A percentile compares a stretch with the other conserved stretches of the same genome.
Evolutionary conservation across 192 early-diverging fungal genomes (phyloP).

Genomic region (Backusella circina): DNA sequence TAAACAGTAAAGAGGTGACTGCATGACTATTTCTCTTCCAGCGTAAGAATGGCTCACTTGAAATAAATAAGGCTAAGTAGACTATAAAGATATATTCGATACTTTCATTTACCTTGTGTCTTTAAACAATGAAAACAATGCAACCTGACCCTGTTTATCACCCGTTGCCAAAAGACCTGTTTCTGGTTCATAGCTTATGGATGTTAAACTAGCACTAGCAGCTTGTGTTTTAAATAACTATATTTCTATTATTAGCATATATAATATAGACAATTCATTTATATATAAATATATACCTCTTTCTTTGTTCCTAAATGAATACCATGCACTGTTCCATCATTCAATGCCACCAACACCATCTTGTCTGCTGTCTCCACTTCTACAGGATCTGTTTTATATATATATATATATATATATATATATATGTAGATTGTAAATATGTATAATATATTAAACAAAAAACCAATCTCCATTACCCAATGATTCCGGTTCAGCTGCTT

Average conservation of each 20-base stretch:
- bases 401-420: too few relatives aligned
- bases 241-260: too few relatives aligned
- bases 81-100: neutral
- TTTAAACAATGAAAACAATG: slow-evolving; percentile 41
- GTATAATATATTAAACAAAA: too few relatives aligned
- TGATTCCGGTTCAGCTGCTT: neutral
- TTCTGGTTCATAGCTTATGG: slow-evolving; percentile 36
- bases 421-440: too few relatives aligned
- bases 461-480: too few relatives aligned
- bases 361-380: slow-evolving; percentile 48
- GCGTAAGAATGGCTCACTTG: neutral
- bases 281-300: slow-evolving; percentile 47
- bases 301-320: slow-evolving; percentile 45
- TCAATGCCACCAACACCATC: slow-evolving; percentile 36
- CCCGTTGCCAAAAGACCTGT: slow-evolving; percentile 35
- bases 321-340: slow-evolving; percentile 36
- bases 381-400: slow-evolving; percentile 26
- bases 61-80: neutral
- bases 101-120: slow-evolving; percentile 26
- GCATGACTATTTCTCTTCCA: slow-evolving; percentile 19
- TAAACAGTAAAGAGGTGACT: slow-evolving; percentile 3
- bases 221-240: slow-evolving; percentile 39
- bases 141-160: slow-evolving; percentile 43
- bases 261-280: too few relatives aligned
- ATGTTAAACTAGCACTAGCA: slow-evolving; percentile 22